A percentile compares a stretch with the other conserved stretches of the same genome.
phyloP scores from a whole-genome alignment of 208 protist genomes.

The Naegleria fowleri region DNA sequence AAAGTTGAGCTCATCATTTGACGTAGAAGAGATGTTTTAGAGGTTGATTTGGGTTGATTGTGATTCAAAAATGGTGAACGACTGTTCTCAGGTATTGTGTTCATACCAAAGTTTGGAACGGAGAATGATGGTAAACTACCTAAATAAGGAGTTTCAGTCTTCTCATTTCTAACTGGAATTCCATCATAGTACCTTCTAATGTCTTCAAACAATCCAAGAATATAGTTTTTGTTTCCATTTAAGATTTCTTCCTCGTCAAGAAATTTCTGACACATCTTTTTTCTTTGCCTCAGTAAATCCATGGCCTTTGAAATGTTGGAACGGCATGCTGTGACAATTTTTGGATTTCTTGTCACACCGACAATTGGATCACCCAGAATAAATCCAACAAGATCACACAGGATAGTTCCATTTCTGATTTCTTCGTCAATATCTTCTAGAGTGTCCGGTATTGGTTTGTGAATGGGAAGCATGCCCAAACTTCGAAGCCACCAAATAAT shows the following conservation, averaged over 20 bases:
- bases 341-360: background rate
- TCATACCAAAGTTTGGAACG: background rate
- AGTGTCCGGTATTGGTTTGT: background rate
- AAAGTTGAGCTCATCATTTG: background rate
- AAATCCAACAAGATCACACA: background rate
- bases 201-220: background rate
- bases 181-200: background rate
- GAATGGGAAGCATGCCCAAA: background rate
- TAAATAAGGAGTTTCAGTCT: background rate
- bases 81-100: background rate
- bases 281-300: background rate
- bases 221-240: background rate
- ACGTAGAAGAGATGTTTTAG: background rate
- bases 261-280: background rate
- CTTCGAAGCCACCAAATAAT: background rate
- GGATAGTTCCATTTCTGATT: background rate
- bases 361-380: background rate
- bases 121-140: background rate
- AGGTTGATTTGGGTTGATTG: background rate
- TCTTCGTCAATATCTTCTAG: background rate
- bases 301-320: background rate
- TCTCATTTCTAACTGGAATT: background rate
- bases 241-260: background rate
- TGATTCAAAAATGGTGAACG: background rate
- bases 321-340: background rate